Evolutionary conservation across 148 eudicot genomes (phyloP), one percentile per base, ranked within the genome.

Genomic region (Rhododendron griersonianum): DNA sequence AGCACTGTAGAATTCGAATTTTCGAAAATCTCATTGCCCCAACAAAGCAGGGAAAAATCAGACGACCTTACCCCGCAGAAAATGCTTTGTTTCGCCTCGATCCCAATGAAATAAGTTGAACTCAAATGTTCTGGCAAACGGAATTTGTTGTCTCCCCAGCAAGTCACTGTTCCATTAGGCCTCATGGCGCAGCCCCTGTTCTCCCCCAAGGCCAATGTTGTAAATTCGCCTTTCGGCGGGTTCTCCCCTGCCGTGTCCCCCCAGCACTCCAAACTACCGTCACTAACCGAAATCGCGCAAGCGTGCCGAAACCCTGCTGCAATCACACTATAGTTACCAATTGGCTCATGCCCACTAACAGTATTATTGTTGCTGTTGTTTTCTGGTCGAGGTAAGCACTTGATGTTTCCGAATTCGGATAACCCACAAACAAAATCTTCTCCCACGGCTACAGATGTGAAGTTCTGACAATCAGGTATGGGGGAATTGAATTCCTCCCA

Each of bases 71-170:
- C 86, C 1, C 99, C 99, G 84, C 99, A 96, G 82, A 95, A 94
- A 73, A 96, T 89, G 69, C 85, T 75, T 9, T 83, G 71, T 65
- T 88, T 93, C 4, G 92, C 92, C 37, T 90, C 91, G 30, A 96
- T 87, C 2, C 93, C 87, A 9, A 84, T 23, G 61, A 96, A 96
- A 7, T 13, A 37, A 15, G 89, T 83, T 53, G 76, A 79, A 44
- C 80, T 33, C 88, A 94, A 86, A 30, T 25, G 45, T 2, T 30
- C 80, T 0, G 99, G 97, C 85, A 94, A 47, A 82, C 21, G 33
- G 81, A 93, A 93, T 81, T 83, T 84, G 21, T 33, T 80, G 13
- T 84, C 86, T 28, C 98, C 99, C 99, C 99, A 96, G 88, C 99
- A 96, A 87, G 91, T 81, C 7, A 95, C 93, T 48, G 91, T 92